Conservation (phyloP, 78 protist genomes). For the Planoprotostelium fungivorum region DNA sequence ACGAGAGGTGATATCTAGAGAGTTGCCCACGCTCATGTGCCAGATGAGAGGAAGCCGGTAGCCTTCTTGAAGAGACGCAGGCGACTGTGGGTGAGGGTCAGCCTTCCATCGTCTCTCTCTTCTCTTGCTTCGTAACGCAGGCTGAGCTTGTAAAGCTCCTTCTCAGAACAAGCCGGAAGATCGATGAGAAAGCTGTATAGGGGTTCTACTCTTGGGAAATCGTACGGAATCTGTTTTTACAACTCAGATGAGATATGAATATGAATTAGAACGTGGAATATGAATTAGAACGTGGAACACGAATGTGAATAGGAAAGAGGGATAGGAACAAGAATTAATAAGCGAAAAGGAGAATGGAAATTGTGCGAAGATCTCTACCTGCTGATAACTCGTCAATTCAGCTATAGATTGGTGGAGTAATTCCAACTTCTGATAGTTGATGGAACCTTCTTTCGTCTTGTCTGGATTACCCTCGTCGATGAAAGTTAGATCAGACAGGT, state of each 20-base stretch:
- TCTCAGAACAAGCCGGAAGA: constrained; percentile 36
- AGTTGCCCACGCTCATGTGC: too few species aligned
- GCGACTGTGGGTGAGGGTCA: too few species aligned
- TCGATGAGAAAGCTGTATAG: constrained; percentile 54
- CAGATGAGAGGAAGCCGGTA: too few species aligned
- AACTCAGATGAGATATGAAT: too few species aligned
- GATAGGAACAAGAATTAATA: too few species aligned
- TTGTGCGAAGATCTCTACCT: background rate
- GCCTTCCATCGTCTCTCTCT: background rate
- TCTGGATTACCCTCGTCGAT: constrained; percentile 78
- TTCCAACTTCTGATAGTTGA: constrained; percentile 65
- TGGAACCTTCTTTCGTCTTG: constrained; percentile 30
- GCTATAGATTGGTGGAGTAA: constrained; percentile 42
- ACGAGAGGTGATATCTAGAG: too few species aligned
- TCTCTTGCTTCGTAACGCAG: constrained; percentile 45
- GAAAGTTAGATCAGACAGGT: constrained; percentile 58
- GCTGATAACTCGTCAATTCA: constrained; percentile 39
- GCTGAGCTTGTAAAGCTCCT: constrained; percentile 44
- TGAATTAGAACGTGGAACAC: background rate
- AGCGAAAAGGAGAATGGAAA: too few species aligned
- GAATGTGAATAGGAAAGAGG: background rate
- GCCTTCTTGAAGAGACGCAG: too few species aligned
- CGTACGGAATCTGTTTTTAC: constrained; percentile 13
- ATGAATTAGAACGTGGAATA: background rate
- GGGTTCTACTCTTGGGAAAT: constrained; percentile 63